These are phyloP conservation scores for Cucurbita pepo DNA, from an alignment of 306 rosid species.

Conservation along the genomic window DNA sequence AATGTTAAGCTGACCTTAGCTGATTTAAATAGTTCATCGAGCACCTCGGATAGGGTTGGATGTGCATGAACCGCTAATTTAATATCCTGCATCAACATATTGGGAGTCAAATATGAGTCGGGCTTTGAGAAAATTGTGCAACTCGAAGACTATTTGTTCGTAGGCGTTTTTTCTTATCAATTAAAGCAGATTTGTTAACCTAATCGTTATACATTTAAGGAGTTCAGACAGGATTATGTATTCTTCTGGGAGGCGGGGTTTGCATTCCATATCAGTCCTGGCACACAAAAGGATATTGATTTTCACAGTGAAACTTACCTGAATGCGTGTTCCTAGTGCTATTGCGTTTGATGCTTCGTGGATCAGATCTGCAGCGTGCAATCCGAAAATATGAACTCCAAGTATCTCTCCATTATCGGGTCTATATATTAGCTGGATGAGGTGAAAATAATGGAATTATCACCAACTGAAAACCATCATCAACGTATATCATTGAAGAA, in stretches of 20 bases:
- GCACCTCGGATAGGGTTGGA: slow-evolving; percentile 93
- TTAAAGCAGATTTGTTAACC: neutral
- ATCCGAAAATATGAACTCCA: slow-evolving; percentile 92
- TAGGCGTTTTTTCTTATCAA: neutral
- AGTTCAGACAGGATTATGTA: neutral
- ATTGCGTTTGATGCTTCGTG: slow-evolving; percentile 98
- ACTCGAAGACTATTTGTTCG: neutral
- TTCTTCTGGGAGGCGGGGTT: neutral
- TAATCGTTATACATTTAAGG: neutral
- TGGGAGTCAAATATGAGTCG: neutral
- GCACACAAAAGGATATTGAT: neutral
- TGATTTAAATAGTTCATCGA: slow-evolving; percentile 84
- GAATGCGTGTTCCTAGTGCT: slow-evolving; percentile 77
- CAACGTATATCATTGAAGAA: neutral
- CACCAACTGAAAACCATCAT: slow-evolving; percentile 1
- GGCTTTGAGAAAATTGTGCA: neutral
- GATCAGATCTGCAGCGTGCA: slow-evolving; percentile 99
- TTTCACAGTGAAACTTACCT: slow-evolving; percentile 24
- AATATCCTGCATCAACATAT: slow-evolving; percentile 41
- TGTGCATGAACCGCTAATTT: slow-evolving; percentile 88
- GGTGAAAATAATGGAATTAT: slow-evolving; percentile 6
- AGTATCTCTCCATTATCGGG: slow-evolving; percentile 97
- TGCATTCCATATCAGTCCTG: neutral
- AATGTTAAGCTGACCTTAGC: slow-evolving; percentile 58
- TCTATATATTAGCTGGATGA: slow-evolving; percentile 78